phyloP scores from a whole-genome alignment of 2,329 filamentous ascomycete genomes.

The Plectosphaerella cucumerina region DNA sequence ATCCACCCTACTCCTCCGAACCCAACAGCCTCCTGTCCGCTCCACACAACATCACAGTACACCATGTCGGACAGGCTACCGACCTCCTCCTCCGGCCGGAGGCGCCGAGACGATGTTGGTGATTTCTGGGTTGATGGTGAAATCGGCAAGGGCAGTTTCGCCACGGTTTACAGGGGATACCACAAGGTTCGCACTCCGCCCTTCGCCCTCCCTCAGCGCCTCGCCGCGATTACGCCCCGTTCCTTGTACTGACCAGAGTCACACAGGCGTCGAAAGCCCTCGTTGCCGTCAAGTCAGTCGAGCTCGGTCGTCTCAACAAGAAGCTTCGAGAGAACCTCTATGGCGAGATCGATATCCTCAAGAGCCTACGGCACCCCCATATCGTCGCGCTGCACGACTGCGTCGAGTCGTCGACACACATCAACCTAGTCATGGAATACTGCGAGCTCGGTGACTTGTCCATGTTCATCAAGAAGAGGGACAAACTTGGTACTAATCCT shows the following conservation, averaged over 20 bases:
- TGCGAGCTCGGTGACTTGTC: constrained; percentile 94
- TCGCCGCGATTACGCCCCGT: constrained; percentile 12
- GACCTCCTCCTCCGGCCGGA: constrained; percentile 28
- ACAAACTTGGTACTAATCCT: constrained; percentile 72
- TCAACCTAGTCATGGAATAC: constrained; percentile 98
- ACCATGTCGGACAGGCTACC: constrained; percentile 36
- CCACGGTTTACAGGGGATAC: constrained; percentile 84
- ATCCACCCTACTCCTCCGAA: background rate
- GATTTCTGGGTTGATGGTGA: constrained; percentile 80
- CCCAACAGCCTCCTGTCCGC: constrained; percentile 21
- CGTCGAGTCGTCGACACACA: constrained; percentile 79
- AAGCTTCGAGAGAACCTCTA: constrained; percentile 96
- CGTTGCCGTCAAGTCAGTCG: constrained; percentile 96
- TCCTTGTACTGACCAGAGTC: constrained; percentile 3
- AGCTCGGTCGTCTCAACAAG: constrained; percentile 83
- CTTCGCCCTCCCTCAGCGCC: too few relatives aligned
- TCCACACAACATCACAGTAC: constrained; percentile 23
- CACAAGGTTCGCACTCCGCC: constrained; percentile 65
- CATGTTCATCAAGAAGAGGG: constrained; percentile 91
- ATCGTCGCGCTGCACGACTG: constrained; percentile 96
- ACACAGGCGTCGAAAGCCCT: constrained; percentile 69
- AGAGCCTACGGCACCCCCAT: constrained; percentile 89
- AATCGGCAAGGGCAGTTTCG: constrained; percentile 97
- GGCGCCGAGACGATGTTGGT: constrained; percentile 48
- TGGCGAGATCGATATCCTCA: constrained; percentile 92